Percentiles rank a stretch among this genome's conserved stretches.
These are phyloP conservation scores for Saprolegnia diclina DNA, from an alignment of 352 stramenopile genomes.

Conservation along the genomic window DNA sequence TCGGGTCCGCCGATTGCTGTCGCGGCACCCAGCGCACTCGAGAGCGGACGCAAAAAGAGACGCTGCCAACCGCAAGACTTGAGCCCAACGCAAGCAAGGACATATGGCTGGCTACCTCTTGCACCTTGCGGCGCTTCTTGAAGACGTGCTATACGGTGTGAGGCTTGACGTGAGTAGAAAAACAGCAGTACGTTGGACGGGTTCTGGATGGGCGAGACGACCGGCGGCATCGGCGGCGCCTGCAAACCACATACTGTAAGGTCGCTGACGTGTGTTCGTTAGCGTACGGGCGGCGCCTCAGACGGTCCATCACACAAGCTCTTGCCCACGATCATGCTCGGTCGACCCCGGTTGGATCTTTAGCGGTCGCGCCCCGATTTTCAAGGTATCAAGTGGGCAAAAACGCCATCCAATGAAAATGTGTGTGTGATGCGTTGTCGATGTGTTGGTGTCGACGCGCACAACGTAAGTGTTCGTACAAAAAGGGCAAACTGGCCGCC, in stretches of 20 bases:
- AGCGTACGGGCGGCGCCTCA: not conserved
- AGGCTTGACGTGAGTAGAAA: not conserved
- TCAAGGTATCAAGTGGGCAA: too few species aligned
- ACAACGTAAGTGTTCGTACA: too few species aligned
- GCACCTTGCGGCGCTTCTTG: slow-evolving; percentile 25
- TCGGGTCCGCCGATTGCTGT: not conserved
- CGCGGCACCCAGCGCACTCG: not conserved
- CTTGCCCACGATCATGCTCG: not conserved
- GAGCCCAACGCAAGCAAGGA: not conserved
- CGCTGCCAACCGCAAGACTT: not conserved
- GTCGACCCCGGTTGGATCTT: too few species aligned
- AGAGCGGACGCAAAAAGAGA: slow-evolving; percentile 11
- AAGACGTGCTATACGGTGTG: slow-evolving; percentile 6
- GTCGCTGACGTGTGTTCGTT: too few species aligned
- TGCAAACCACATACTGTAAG: too few species aligned
- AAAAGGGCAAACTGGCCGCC: too few species aligned
- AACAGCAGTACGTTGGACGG: not conserved
- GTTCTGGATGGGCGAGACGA: not conserved
- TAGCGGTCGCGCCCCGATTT: not conserved
- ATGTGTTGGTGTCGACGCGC: too few species aligned
- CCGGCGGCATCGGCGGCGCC: not conserved
- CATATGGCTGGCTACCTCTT: slow-evolving; percentile 22
- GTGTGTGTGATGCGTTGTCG: too few species aligned
- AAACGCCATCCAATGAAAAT: too few species aligned
- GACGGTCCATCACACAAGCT: not conserved